A percentile compares a stretch with the other conserved stretches of the same genome.
Conservation (phyloP, 2,329 filamentous ascomycete genomes). For the Drechslerella dactyloides region DNA sequence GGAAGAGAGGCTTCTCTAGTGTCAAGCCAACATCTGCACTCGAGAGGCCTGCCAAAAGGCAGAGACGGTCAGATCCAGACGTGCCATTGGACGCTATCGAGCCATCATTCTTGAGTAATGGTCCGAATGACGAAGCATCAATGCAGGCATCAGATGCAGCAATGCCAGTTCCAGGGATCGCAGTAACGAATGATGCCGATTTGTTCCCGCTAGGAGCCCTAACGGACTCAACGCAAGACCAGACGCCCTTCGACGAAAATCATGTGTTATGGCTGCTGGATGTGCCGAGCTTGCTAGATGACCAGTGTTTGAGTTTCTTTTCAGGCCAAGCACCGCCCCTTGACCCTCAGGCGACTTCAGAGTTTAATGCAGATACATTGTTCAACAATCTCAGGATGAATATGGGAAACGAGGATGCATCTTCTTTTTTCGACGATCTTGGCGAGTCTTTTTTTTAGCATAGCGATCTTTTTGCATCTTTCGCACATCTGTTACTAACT, state of each 20-base stretch:
- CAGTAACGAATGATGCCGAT: slow-evolving; percentile 1
- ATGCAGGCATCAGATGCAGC: background rate
- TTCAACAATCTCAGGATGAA: slow-evolving; percentile 43
- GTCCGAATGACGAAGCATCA: background rate
- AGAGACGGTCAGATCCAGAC: slow-evolving; percentile 11
- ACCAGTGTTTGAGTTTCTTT: slow-evolving; percentile 39
- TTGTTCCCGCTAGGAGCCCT: background rate
- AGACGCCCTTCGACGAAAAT: slow-evolving; percentile 30
- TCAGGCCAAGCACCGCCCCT: slow-evolving; percentile 24
- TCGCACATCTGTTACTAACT: slow-evolving; percentile 13
- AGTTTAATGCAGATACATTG: slow-evolving; percentile 33
- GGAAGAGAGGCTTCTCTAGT: slow-evolving; percentile 19
- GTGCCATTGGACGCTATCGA: background rate
- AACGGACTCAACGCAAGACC: slow-evolving; percentile 8
- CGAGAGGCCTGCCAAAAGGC: slow-evolving; percentile 4
- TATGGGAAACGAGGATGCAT: slow-evolving; percentile 37
- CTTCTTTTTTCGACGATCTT: slow-evolving; percentile 29
- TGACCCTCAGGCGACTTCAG: slow-evolving; percentile 29
- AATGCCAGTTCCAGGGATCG: background rate
- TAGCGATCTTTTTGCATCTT: too few relatives aligned
- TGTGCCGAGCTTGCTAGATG: slow-evolving; percentile 31
- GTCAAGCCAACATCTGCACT: background rate
- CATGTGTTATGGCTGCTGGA: slow-evolving; percentile 40
- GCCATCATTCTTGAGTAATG: background rate
- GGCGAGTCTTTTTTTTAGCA: slow-evolving; percentile 19